Conservation (phyloP, 2,329 filamentous ascomycete genomes). For the Beauveria varroae region DNA sequence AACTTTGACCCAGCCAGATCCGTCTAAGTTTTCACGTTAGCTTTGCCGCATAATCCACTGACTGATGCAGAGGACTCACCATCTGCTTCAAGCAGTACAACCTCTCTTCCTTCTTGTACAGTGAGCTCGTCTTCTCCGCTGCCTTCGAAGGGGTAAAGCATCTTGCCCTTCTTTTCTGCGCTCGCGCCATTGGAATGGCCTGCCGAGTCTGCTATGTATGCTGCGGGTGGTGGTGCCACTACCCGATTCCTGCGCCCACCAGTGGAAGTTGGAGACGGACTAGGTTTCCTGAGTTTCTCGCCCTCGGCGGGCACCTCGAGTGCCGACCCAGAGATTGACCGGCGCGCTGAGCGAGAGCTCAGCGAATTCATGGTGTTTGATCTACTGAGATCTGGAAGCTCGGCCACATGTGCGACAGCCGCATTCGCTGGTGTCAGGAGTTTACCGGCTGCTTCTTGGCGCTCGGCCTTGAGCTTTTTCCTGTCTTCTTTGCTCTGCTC, state of each 20-base stretch:
- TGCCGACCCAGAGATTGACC: constrained; percentile 61
- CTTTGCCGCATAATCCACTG: constrained; percentile 8
- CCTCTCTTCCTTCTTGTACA: constrained; percentile 69
- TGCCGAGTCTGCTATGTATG: constrained; percentile 67
- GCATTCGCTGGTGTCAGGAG: constrained; percentile 40
- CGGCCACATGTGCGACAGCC: constrained; percentile 39
- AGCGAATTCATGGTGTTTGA: constrained; percentile 87
- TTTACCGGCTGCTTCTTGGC: constrained; percentile 70
- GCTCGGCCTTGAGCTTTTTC: constrained; percentile 83
- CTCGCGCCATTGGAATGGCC: constrained; percentile 36
- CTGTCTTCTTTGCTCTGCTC: constrained; percentile 90
- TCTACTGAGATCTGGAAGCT: constrained; percentile 62
- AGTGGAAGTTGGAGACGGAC: constrained; percentile 8
- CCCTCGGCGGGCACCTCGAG: constrained; percentile 23
- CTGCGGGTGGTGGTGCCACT: constrained; percentile 76
- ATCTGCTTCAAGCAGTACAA: constrained; percentile 76
- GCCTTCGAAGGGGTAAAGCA: constrained; percentile 83
- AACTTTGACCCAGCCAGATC: constrained; percentile 85
- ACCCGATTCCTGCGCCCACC: constrained; percentile 57
- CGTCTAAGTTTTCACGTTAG: constrained; percentile 51
- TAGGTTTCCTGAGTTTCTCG: constrained; percentile 3
- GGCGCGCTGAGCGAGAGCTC: constrained; percentile 73
- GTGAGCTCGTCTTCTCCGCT: constrained; percentile 74
- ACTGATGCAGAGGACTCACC: constrained; percentile 50
- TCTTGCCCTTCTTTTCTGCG: constrained; percentile 58